Conservation (phyloP, 2,329 filamentous ascomycete species). For the Diaporthe sp. region DNA sequence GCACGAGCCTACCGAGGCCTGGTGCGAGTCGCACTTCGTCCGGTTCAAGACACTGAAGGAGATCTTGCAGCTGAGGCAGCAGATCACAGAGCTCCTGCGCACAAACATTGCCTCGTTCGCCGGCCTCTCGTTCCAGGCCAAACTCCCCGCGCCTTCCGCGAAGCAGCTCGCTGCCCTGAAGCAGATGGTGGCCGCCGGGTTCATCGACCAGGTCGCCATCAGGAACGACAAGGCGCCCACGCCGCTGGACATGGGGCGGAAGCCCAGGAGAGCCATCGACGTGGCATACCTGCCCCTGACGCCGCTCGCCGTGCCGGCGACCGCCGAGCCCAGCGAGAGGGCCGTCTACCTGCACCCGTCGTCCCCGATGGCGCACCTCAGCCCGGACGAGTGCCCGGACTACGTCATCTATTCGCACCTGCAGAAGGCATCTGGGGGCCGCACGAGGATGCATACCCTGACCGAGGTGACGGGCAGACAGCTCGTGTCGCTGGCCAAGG, state of each 20-base stretch:
- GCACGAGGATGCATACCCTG: constrained; percentile 87
- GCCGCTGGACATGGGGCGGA: constrained; percentile 73
- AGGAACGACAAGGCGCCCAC: constrained; percentile 86
- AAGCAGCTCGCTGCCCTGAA: constrained; percentile 84
- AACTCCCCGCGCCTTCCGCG: constrained; percentile 67
- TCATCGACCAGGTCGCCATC: constrained; percentile 94
- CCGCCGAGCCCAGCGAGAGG: constrained; percentile 61
- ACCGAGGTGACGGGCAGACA: constrained; percentile 82
- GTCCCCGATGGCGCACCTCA: constrained; percentile 79
- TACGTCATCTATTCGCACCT: constrained; percentile 91
- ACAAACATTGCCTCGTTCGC: constrained; percentile 76
- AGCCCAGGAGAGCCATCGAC: constrained; percentile 87
- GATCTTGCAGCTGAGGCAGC: constrained; percentile 82
- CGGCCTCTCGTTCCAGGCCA: constrained; percentile 65
- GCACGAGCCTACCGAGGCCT: constrained; percentile 75
- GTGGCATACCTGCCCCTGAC: constrained; percentile 91
- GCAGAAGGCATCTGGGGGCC: constrained; percentile 69
- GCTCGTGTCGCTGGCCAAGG: constrained; percentile 81
- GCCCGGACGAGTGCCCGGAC: constrained; percentile 79
- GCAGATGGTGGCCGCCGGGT: constrained; percentile 91
- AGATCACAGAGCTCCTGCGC: constrained; percentile 84
- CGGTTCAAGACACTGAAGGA: constrained; percentile 89
- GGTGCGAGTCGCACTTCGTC: constrained; percentile 87
- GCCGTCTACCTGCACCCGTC: constrained; percentile 90
- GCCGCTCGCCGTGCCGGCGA: constrained; percentile 62